Conservation (phyloP, 306 rosid species). For the Lagenaria siceraria region DNA sequence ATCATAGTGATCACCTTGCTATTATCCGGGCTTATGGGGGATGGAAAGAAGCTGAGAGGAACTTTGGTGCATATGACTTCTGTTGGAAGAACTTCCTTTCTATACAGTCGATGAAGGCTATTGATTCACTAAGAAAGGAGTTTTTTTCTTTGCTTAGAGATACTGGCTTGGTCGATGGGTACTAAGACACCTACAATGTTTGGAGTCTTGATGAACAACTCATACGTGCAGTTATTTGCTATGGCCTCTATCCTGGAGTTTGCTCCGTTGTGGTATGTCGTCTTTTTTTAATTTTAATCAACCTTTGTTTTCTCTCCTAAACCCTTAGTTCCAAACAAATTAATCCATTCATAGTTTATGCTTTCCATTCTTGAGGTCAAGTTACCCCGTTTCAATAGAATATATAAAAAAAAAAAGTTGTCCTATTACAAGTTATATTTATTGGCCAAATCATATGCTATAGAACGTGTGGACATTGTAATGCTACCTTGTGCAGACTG, state of each 20-base stretch:
- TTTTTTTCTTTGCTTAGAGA: conserved; percentile 63
- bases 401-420: background rate
- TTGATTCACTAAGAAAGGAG: conserved; percentile 82
- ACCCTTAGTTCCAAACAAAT: conserved; percentile 1
- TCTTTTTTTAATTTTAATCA: conserved; percentile 2
- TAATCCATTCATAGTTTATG: background rate
- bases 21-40: conserved; percentile 77
- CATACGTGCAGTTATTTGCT: conserved; percentile 68
- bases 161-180: conserved; percentile 60
- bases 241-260: conserved; percentile 89
- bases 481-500: background rate
- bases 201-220: conserved; percentile 70
- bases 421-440: background rate
- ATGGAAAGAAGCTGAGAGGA: conserved; percentile 78
- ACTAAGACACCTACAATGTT: conserved; percentile 34
- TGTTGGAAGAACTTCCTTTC: conserved; percentile 95
- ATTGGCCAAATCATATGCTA: background rate
- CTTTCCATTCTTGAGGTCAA: background rate
- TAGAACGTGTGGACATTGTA: background rate
- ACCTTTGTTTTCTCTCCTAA: background rate
- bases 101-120: conserved; percentile 80
- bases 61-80: conserved; percentile 65
- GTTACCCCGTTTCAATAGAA: background rate
- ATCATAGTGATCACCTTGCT: conserved; percentile 85
- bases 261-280: conserved; percentile 73